Conservation (phyloP, 192 early-diverging fungal species). For the Coemansia erecta region DNA sequence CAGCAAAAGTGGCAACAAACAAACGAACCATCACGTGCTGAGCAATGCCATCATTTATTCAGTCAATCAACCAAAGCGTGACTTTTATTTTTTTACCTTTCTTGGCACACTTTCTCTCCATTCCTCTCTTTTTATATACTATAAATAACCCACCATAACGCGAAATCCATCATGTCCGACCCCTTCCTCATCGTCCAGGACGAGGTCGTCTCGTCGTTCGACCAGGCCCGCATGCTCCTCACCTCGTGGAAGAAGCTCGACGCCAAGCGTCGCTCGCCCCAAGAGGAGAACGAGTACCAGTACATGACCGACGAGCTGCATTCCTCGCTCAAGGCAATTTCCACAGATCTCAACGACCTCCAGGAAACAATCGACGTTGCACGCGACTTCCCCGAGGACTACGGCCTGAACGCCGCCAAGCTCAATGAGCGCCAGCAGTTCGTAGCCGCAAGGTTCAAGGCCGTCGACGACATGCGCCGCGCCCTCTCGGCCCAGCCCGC, state of each 20-base stretch:
- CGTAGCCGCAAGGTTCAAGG: constrained; percentile 28
- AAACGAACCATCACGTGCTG: too few species aligned
- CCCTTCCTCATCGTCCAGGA: constrained; percentile 52
- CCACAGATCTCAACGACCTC: constrained; percentile 37
- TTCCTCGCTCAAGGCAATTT: constrained; percentile 39
- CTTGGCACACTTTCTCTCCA: background rate
- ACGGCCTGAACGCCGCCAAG: constrained; percentile 33
- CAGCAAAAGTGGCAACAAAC: too few species aligned
- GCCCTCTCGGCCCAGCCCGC: too few species aligned
- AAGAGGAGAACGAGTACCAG: constrained; percentile 54
- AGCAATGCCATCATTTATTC: too few species aligned
- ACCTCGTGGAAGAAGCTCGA: constrained; percentile 44
- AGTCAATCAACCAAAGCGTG: too few species aligned
- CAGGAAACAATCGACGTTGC: constrained; percentile 46
- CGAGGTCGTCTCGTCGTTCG: constrained; percentile 45
- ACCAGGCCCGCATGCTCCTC: constrained; percentile 43
- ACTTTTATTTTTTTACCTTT: background rate
- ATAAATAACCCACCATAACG: background rate
- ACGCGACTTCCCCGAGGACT: constrained; percentile 32
- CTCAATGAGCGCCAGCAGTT: constrained; percentile 39
- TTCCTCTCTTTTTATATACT: background rate
- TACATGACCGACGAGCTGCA: constrained; percentile 52
- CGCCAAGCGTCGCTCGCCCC: constrained; percentile 38
- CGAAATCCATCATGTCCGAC: constrained; percentile 36
- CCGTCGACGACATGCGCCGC: constrained; percentile 35